phyloP scores from a whole-genome alignment of 1,284 basidiomycete genomes.

The Mycosarcoma mackinlayi region DNA sequence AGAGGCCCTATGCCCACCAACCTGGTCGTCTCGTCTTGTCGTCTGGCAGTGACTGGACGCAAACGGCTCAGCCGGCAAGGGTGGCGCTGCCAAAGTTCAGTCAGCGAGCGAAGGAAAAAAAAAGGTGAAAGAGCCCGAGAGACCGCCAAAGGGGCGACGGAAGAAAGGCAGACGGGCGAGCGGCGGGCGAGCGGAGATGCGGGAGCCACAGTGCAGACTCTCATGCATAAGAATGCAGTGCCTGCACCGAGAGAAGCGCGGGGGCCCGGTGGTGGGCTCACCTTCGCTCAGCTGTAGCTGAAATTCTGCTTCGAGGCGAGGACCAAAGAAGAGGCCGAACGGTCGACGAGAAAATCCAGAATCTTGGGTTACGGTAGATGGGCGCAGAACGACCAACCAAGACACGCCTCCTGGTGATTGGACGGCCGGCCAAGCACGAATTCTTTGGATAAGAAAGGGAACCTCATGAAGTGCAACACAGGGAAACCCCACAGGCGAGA shows the following conservation, averaged over 20 bases:
- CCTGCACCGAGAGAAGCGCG: background rate
- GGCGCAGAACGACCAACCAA: background rate
- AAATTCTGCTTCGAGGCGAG: background rate
- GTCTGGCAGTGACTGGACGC: conserved; percentile 7
- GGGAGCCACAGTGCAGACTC: no score
- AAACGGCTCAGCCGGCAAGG: conserved; percentile 16
- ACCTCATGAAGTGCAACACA: background rate
- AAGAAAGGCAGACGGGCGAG: background rate
- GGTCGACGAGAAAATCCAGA: background rate
- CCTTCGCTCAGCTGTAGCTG: background rate
- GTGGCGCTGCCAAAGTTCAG: conserved; percentile 11
- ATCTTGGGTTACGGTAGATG: background rate
- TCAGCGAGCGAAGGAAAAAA: conserved; percentile 1
- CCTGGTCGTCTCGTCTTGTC: no score
- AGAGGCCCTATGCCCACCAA: no score
- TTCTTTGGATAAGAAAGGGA: background rate
- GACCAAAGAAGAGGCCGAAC: conserved; percentile 1
- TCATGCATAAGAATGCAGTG: background rate
- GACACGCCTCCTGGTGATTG: background rate
- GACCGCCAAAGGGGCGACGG: no score
- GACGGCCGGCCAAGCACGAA: background rate
- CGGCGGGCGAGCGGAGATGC: background rate
- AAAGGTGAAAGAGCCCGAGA: background rate
- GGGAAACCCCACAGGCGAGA: conserved; percentile 5
- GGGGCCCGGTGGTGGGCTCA: no score